Base-by-base conservation (phyloP, 2,329 filamentous ascomycete species). In the Microcyclospora tardicrescens region DNA sequence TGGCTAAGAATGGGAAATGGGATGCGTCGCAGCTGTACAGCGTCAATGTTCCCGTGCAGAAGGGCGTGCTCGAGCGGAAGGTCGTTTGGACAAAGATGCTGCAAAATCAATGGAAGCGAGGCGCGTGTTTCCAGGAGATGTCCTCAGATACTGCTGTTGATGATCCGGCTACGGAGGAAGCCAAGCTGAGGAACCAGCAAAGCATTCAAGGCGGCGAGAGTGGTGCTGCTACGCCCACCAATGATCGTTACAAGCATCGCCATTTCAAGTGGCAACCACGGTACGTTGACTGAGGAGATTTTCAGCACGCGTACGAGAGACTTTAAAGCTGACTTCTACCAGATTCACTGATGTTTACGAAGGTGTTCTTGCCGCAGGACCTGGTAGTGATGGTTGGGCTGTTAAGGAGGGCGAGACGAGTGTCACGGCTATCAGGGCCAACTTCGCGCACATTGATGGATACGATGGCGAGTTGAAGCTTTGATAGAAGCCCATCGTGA, bases 201-300 rank as follows among this genome's bases (percentile, higher is more conserved):
- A 58, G 59, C 43, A 56, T 52, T 40, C 68, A 69, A 15, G 46
- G 40, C 43, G 52, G 49, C 10, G 34, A 57, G 57, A 48, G 48
- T 51, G 58, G 50, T 30, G 40, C 40, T 3, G 55, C 56, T 0
- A 53, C 49, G 32, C 48, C 54, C 12, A 45, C 43, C 10, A 59
- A 64, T 37, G 54, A 63, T 31, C 64, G 71, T 24, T 79, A 85
- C 57, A 72, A 68, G 40, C 84, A 93, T 61, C 84, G 83, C 59
- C 83, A 93, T 61, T 96, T 95, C 69, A 93, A 89, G 63, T 96
- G 91, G 91, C 77, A 83, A 35, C 91, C 89, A 2, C 19, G 19
- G 19, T 24, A 8, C 4, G 19, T 24, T 4, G 8, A 4, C 19
- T 4, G 5, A 24, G 19, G 19, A 24, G 5, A 4, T 8, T 24